Percentiles rank a stretch among this genome's conserved stretches.
These are phyloP conservation scores for Kockiozyma suomiensis DNA, from an alignment of 805 yeast species.

Conservation along the genomic window DNA sequence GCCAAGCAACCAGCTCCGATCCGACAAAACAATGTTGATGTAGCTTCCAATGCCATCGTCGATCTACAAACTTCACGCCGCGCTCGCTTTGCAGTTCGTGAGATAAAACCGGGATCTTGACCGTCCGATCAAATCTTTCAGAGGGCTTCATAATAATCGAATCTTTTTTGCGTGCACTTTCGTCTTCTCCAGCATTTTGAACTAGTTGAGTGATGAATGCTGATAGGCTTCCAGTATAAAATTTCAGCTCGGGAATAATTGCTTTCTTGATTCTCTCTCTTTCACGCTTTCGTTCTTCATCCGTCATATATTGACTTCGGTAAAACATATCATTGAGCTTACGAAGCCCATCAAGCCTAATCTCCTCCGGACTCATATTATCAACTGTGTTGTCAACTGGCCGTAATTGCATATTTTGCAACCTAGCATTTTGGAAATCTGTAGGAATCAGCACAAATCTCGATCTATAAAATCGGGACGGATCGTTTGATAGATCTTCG, in stretches of 20 bases:
- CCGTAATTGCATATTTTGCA: slow-evolving; percentile 36
- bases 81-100: slow-evolving; percentile 60
- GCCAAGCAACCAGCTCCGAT: slow-evolving; percentile 82
- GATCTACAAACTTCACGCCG: slow-evolving; percentile 69
- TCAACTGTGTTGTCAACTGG: slow-evolving; percentile 46
- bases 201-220: slow-evolving; percentile 61
- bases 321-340: slow-evolving; percentile 62
- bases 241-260: slow-evolving; percentile 70
- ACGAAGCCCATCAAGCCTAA: slow-evolving; percentile 87
- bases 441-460: slow-evolving; percentile 85
- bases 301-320: slow-evolving; percentile 54
- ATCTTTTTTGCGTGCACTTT: slow-evolving; percentile 43
- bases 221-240: slow-evolving; percentile 84
- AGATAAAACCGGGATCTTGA: slow-evolving; percentile 58
- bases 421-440: slow-evolving; percentile 58
- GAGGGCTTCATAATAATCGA: slow-evolving; percentile 42
- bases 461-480: slow-evolving; percentile 62
- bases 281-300: slow-evolving; percentile 42
- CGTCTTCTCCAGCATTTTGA: slow-evolving; percentile 44
- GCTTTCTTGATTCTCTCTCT: slow-evolving; percentile 45
- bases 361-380: slow-evolving; percentile 75
- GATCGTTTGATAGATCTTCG: slow-evolving; percentile 62
- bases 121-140: slow-evolving; percentile 51
- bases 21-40: slow-evolving; percentile 83
- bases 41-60: slow-evolving; percentile 87